Evolutionary conservation across 345 rosid species (phyloP).

Genomic region (Carallia brachiata): DNA sequence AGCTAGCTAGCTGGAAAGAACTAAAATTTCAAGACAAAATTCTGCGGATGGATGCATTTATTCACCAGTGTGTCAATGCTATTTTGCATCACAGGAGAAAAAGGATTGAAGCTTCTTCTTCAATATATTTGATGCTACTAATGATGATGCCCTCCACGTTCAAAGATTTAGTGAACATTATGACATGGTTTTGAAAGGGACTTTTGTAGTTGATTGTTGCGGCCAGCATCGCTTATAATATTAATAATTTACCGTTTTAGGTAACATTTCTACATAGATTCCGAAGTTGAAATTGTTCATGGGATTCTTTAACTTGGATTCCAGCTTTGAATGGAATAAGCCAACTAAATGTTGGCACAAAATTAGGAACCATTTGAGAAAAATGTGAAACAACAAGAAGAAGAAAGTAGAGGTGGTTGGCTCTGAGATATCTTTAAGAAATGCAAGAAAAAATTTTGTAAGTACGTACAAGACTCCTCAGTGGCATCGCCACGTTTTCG

Average conservation of each 20-base stretch:
- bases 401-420: too few relatives aligned
- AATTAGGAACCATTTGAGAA: too few relatives aligned
- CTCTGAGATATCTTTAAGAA: too few relatives aligned
- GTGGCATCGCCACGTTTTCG: too few relatives aligned
- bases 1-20: background rate
- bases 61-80: too few relatives aligned
- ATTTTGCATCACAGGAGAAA: background rate
- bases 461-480: too few relatives aligned
- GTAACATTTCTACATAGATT: background rate
- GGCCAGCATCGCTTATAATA: background rate
- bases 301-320: background rate
- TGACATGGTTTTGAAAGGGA: conserved; percentile 1
- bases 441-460: too few relatives aligned
- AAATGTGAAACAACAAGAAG: too few relatives aligned
- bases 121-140: background rate
- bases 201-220: background rate
- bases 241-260: background rate
- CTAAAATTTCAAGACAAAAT: too few relatives aligned
- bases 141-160: background rate
- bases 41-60: too few relatives aligned
- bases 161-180: background rate
- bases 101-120: too few relatives aligned
- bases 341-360: background rate
- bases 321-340: background rate
- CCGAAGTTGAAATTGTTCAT: background rate